Base-by-base conservation (phyloP, 2,329 filamentous ascomycete species). In the Dryadomyces quercivorus region DNA sequence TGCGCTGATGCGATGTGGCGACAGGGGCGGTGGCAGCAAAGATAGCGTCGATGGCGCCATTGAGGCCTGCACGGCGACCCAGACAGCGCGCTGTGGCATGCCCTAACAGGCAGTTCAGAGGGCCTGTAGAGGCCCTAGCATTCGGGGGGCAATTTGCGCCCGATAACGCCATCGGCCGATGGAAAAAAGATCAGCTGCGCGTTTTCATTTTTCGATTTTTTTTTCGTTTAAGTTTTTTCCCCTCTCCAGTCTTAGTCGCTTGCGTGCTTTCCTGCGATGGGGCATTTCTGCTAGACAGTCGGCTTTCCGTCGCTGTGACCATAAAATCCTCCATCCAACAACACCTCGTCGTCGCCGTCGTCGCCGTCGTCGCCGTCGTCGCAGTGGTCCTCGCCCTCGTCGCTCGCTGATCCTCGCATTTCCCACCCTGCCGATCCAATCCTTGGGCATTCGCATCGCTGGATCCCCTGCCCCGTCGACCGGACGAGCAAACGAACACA, bases 181-280 rank as follows among this genome's bases (percentile, higher is more conserved):
- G 7, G 21, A 12, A 42, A 31, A 31, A 31, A 31, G 26, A 31
- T 31, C 26, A 31, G 26, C 26, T 31, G 26, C 26, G 26, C 8
- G 4, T 31, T 31, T 31, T 31, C 4, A 31, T 31, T 31, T 31
- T 31, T 31, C n/a, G n/a, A 31, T 5, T 31, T 31, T 31, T 31
- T 31, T 31, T 31, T 31, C 26, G 2, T 40, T 12, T 16, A 5
- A 40, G 12, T 40, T 40, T 40, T 40, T 40, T n/a, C n/a, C n/a
- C n/a, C n/a, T n/a, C n/a, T n/a, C n/a, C 36, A 12, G 10, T n/a
- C 16, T 43, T 55, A 21, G 43, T 26, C 52, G 51, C 55, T 58
- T 58, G 55, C 57, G 57, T 58, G 57, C 57, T 58, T 58, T 55
- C 45, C 26, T 31, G 26, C 26, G 26, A 31, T 8, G 36, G 36